Conservation (phyloP, 192 early-diverging fungal genomes). For the Rhizophagus prolifer region DNA sequence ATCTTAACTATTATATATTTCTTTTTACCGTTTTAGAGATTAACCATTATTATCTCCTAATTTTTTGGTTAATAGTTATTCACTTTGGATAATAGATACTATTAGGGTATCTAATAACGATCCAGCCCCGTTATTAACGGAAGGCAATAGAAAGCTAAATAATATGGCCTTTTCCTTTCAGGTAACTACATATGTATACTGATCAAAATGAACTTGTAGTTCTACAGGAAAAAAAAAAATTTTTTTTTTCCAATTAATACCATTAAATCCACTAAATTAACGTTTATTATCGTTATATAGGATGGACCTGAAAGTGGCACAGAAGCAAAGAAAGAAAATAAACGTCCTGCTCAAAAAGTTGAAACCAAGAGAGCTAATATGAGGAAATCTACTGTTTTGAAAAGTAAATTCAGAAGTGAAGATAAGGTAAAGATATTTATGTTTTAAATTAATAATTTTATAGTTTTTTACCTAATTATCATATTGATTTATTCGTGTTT, state of each 20-base stretch:
- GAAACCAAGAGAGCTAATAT: slow-evolving; percentile 34
- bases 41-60: not conserved
- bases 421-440: slow-evolving; percentile 31
- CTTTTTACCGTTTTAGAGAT: not conserved
- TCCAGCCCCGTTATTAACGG: slow-evolving; percentile 35
- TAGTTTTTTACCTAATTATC: not conserved
- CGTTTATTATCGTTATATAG: not conserved
- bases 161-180: slow-evolving; percentile 21
- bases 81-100: slow-evolving; percentile 83
- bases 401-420: slow-evolving; percentile 80
- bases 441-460: not conserved
- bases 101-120: slow-evolving; percentile 67
- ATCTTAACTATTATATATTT: not conserved
- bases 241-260: not conserved
- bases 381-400: slow-evolving; percentile 66
- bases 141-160: slow-evolving; percentile 10
- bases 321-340: slow-evolving; percentile 42
- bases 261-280: not conserved
- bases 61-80: slow-evolving; percentile 52
- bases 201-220: too few species aligned
- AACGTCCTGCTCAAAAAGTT: slow-evolving; percentile 26
- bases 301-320: slow-evolving; percentile 26
- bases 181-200: slow-evolving; percentile 38
- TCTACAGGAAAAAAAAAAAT: too few species aligned
- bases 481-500: not conserved